These are phyloP conservation scores for Lagenidium giganteum DNA, from an alignment of 352 stramenopile genomes.

Conservation along the genomic window DNA sequence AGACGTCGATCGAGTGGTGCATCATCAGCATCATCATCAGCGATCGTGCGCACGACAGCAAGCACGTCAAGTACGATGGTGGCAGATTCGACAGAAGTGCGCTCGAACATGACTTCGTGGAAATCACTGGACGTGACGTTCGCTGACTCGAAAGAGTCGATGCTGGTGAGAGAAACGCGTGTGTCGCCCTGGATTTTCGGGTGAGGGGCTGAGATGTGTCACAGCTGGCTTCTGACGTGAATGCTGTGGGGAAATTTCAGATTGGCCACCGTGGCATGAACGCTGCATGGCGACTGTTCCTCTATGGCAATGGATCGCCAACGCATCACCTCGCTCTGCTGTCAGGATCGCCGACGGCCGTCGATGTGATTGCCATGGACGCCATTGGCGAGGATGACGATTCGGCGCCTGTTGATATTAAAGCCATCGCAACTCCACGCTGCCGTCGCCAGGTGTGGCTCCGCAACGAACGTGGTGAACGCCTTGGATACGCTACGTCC, in stretches of 20 bases:
- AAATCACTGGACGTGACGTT: slow-evolving; percentile 29
- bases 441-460: slow-evolving; percentile 77
- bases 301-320: slow-evolving; percentile 80
- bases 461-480: slow-evolving; percentile 62
- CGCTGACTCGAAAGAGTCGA: slow-evolving; percentile 26
- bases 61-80: too few relatives aligned
- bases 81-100: too few relatives aligned
- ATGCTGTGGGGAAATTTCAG: too few relatives aligned
- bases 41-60: too few relatives aligned
- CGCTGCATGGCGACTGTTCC: slow-evolving; percentile 71
- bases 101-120: too few relatives aligned
- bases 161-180: slow-evolving; percentile 56
- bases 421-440: slow-evolving; percentile 44
- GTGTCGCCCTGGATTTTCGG: too few relatives aligned
- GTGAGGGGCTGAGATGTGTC: too few relatives aligned
- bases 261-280: slow-evolving; percentile 54
- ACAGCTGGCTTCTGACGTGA: too few relatives aligned
- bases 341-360: slow-evolving; percentile 60
- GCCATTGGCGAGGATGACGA: slow-evolving; percentile 34
- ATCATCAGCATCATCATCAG: too few relatives aligned
- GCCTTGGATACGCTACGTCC: slow-evolving; percentile 75
- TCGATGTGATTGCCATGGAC: slow-evolving; percentile 72
- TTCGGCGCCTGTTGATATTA: slow-evolving; percentile 35
- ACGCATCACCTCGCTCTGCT: slow-evolving; percentile 79
- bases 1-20: too few relatives aligned